Evolutionary conservation across 306 rosid genomes (phyloP), one percentile per base, ranked within the genome.

Genomic region (Prunus armeniaca): DNA sequence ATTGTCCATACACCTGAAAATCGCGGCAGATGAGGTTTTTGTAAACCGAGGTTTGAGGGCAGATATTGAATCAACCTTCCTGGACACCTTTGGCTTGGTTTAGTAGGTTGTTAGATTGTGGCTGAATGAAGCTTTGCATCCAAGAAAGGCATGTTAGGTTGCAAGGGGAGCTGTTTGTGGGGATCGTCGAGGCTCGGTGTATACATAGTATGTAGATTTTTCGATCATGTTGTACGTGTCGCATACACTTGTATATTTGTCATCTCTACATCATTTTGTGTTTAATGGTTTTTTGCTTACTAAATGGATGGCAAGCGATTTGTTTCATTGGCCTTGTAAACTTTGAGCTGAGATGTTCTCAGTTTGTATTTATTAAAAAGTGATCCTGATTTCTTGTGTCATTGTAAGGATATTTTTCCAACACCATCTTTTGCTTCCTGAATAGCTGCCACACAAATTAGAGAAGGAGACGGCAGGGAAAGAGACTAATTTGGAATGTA

Each of bases 191-290:
- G 32, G 47, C 69, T 46, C 60, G 2, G 47, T 61, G 60, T 73
- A 73, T 73, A 73, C 77, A 46, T 61, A 61, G 77, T 45, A 17
- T 13, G 77, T 61, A 73, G 69, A 61, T 27, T 49, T 34, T 46
- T 45, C 27, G 15, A 28, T 61, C 60, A 30, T 46, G 30, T 22
- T 45, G 69, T 65, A 34, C 7, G 17, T 28, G 60, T 61, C 69
- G 25, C 12, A 17, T 58, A 60, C 84, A 87, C 84, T 78, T 89
- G 92, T 83, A 89, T 89, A 87, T 61, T 84, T 75, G 75, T 82
- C 55, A 60, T 75, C 67, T 82, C 84, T 54, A 46, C 65, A 73
- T 73, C 77, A 17, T 60, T 77, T 83, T 73, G 82, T 58, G 89
- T 82, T 87, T 86, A 76, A 78, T 83, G 78, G 82, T 61, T 6